Conservation (phyloP, 1,284 basidiomycete species). For the Sanghuangporus sanghuang region DNA sequence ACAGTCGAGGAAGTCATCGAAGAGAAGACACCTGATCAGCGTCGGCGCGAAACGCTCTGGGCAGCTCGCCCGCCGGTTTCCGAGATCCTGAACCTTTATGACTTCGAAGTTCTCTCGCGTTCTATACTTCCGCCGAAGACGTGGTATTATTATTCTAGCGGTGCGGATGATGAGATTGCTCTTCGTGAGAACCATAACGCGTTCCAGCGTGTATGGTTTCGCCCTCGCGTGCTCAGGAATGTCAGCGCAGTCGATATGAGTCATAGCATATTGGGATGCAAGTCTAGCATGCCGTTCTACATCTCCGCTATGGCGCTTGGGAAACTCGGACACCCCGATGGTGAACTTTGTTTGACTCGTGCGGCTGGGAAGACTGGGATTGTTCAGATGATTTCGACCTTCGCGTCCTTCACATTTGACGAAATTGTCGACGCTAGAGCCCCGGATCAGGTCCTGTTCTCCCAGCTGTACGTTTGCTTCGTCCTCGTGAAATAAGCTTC, state of each 20-base stretch:
- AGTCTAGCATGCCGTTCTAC: constrained; percentile 56
- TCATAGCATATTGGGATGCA: constrained; percentile 52
- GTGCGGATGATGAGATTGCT: constrained; percentile 63
- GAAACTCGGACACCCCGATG: constrained; percentile 91
- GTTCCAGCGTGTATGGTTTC: constrained; percentile 71
- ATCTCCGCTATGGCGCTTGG: constrained; percentile 72
- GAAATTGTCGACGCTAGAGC: constrained; percentile 77
- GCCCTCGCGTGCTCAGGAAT: constrained; percentile 64
- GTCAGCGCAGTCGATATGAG: constrained; percentile 58
- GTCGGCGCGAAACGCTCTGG: constrained; percentile 33
- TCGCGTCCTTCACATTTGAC: constrained; percentile 87
- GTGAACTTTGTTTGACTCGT: constrained; percentile 84
- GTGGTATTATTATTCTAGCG: constrained; percentile 65
- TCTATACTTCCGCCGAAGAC: constrained; percentile 48
- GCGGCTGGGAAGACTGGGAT: constrained; percentile 76
- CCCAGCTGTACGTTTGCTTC: constrained; percentile 55
- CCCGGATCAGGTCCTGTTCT: constrained; percentile 72
- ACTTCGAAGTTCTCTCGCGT: constrained; percentile 61
- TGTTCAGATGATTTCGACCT: constrained; percentile 92
- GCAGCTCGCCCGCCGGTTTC: constrained; percentile 46
- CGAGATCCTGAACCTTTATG: constrained; percentile 64
- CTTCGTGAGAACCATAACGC: constrained; percentile 65
- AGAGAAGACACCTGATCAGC: constrained; percentile 37
- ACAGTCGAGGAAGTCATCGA: constrained; percentile 40
- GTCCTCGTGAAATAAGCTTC: neutral